Percentiles rank a stretch among this genome's conserved stretches.
Evolutionary conservation across 139 green algal genomes (phyloP).

Genomic region (Zygnema circumcarinatum): DNA sequence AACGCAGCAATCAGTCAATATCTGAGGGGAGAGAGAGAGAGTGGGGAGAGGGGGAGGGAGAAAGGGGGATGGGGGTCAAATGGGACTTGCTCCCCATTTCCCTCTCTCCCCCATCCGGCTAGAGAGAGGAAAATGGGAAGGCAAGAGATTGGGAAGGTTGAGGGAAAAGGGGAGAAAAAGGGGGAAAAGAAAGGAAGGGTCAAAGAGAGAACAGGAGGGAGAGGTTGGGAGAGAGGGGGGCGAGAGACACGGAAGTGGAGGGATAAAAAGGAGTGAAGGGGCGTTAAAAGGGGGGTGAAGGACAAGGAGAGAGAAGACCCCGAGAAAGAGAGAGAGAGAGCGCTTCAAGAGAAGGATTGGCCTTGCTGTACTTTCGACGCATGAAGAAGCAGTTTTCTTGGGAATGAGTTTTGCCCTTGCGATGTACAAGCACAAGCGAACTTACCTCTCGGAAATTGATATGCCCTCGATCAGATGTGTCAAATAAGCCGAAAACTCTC

Average conservation of each 20-base stretch:
- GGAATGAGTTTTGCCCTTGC: no score
- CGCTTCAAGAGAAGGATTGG: no score
- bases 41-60: background rate
- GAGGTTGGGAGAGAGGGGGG: background rate
- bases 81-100: background rate
- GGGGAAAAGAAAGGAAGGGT: background rate
- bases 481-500: slow-evolving; percentile 33
- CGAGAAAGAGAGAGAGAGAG: no score
- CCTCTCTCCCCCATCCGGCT: no score
- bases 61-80: background rate
- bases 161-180: background rate
- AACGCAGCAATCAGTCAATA: no score
- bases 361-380: no score
- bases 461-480: slow-evolving; percentile 40
- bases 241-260: background rate
- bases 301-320: background rate
- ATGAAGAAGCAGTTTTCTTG: no score
- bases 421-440: no score
- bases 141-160: background rate
- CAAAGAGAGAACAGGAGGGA: background rate
- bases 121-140: no score
- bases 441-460: slow-evolving; percentile 59
- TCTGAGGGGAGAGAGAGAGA: background rate
- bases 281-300: background rate
- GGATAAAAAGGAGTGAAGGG: background rate